Conservation (phyloP, 1,139 yeast genomes). For the Eremothecium cymbalariae region DNA sequence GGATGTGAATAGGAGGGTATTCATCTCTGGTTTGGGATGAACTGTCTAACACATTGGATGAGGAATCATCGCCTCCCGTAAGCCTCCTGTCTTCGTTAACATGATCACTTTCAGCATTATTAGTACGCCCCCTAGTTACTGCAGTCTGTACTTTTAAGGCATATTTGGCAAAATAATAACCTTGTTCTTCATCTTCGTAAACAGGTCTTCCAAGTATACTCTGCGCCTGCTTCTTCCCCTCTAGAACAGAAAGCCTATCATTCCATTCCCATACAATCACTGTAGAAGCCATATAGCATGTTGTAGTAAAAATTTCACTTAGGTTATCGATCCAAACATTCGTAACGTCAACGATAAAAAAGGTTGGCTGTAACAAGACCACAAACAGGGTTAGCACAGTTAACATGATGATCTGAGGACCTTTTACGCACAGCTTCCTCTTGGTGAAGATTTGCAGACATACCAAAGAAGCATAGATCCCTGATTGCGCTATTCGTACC, state of each 20-base stretch:
- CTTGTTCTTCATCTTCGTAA: slow-evolving; percentile 48
- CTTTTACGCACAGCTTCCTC: slow-evolving; percentile 47
- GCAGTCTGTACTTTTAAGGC: slow-evolving; percentile 25
- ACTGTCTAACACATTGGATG: neutral
- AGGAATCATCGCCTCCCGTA: too few relatives aligned
- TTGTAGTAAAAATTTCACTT: slow-evolving; percentile 65
- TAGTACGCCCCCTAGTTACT: slow-evolving; percentile 9
- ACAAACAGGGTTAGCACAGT: slow-evolving; percentile 53
- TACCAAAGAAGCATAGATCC: slow-evolving; percentile 63
- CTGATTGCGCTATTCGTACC: slow-evolving; percentile 64
- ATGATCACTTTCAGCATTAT: slow-evolving; percentile 4
- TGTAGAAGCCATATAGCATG: slow-evolving; percentile 63
- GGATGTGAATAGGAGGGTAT: neutral
- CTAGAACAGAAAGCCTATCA: slow-evolving; percentile 54
- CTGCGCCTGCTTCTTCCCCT: slow-evolving; percentile 60
- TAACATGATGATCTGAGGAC: slow-evolving; percentile 41
- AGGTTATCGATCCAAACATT: slow-evolving; percentile 63
- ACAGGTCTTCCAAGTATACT: slow-evolving; percentile 76
- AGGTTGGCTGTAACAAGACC: slow-evolving; percentile 58
- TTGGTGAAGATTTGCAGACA: slow-evolving; percentile 52
- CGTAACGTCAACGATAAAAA: slow-evolving; percentile 72
- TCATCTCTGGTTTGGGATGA: neutral
- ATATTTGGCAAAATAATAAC: slow-evolving; percentile 26
- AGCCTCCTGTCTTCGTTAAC: slow-evolving; percentile 6
- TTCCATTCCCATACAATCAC: slow-evolving; percentile 88